Evolutionary conservation across 305 asterid species (phyloP), one percentile per base, ranked within the genome.

Genomic region (Fraxinus nigra): DNA sequence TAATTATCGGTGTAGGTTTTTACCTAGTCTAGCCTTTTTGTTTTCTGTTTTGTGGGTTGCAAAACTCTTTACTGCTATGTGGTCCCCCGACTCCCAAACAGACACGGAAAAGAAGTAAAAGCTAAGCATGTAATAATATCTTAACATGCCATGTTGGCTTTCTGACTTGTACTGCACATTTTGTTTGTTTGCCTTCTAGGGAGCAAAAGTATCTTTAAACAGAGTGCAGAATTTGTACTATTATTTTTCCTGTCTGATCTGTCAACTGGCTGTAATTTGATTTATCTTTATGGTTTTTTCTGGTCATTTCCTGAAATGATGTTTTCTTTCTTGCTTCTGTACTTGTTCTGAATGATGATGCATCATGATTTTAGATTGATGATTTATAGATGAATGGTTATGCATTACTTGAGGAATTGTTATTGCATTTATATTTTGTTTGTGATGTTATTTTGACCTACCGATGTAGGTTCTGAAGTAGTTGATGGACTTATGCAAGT

Each of bases 401-500:
- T 33, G 63, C 59, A 34, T 30, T 81, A 26, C 33, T 33, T 76
- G 59, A 54, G 85, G 79, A 54, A 67, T 43, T 77, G 75, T 67
- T 78, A 59, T 82, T 78, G 72, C 51, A n/a, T 65, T 8, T 76
- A 75, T 59, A n/a, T 76, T 13, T 43, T 83, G 65, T 72, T 76
- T 84, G 40, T 72, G 28, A 51, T 80, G 26, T 38, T 35, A 83
- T 69, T 81, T n/a, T 85, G 76, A 67, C 75, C 72, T 80, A 79
- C 78, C 85, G 75, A 54, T 89, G 90, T 85, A 97, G 99, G 99
- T 84, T 89, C 99, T 9, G 92, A 88, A 63, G 95, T 97, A 78
- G 95, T 97, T 81, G 97, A 97, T 88, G 98, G 98, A 78, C 98
- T 97, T 73, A 92, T 93, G 97, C 94, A 95, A 89, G 97, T 97